Evolutionary conservation across 2,329 filamentous ascomycete genomes (phyloP), one percentile per base, ranked within the genome.

Genomic region (Penicillium sp.): DNA sequence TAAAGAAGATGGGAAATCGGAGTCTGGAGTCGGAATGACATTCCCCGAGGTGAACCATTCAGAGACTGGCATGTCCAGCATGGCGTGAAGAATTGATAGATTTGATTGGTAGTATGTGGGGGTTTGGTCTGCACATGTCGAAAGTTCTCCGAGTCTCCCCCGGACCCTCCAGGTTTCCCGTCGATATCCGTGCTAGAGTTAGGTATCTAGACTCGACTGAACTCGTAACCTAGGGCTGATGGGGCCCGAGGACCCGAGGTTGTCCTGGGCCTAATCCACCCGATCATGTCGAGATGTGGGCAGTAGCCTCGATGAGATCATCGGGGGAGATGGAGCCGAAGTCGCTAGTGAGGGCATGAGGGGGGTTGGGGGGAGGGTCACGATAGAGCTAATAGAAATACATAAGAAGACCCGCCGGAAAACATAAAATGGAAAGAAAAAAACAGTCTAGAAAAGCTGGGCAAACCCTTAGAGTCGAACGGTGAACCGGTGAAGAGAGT

Each of bases 401-500:
- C 16, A 45, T 16, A 45, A 43, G 16, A 29, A 8, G n/a, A 26
- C n/a, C 41, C 34, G 48, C 45, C 45, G 31, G 24, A 21, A 23
- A 8, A 8, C 51, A 39, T 24, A 42, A 49, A 33, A 33, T 1
- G 9, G 18, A 50, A 34, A 42, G 15, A 33, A n/a, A 13, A 39
- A 45, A 51, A 47, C 39, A 24, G 42, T 29, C 10, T 42, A 53
- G 42, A 16, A 43, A 48, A n/a, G 6, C 16, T 9, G 9, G 23
- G 41, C 28, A 26, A 45, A 49, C 47, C 36, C 41, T 49, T 51
- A 46, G 39, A 15, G 42, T 38, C 28, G 34, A 45, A 53, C 61
- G 61, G 61, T 64, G 62, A 62, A 46, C 62, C 62, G 62, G 62
- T 65, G 62, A 65, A 58, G 31, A 52, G 44, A 15, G 23, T 36